A percentile compares a stretch with the other conserved stretches of the same genome.
Evolutionary conservation across 352 stramenopile genomes (phyloP).

Genomic region (Globisporangium paddicum): DNA sequence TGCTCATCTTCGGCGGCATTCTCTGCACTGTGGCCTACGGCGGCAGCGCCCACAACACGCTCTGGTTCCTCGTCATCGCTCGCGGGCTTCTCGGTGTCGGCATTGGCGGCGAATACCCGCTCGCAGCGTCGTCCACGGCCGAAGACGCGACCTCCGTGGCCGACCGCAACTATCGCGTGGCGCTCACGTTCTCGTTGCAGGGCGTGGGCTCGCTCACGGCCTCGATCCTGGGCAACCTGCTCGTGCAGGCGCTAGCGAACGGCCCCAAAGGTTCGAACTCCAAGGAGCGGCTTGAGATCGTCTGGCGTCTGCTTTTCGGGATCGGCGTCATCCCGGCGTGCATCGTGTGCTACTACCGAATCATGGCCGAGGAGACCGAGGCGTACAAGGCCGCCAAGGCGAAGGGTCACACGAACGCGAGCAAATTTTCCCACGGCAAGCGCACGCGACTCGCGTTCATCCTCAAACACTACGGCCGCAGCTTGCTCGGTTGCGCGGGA

Average conservation of each 20-base stretch:
- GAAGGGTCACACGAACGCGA: background rate
- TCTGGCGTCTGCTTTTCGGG: slow-evolving; percentile 64
- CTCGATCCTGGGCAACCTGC: slow-evolving; percentile 56
- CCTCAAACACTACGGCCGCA: slow-evolving; percentile 37
- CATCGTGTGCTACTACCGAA: slow-evolving; percentile 64
- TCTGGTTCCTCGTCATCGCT: slow-evolving; percentile 61
- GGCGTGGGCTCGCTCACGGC: slow-evolving; percentile 48
- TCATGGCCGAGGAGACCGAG: slow-evolving; percentile 58
- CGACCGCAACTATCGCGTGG: slow-evolving; percentile 45
- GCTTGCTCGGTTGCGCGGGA: slow-evolving; percentile 60
- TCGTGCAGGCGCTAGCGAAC: slow-evolving; percentile 40
- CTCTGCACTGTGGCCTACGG: slow-evolving; percentile 52
- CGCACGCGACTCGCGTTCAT: slow-evolving; percentile 32
- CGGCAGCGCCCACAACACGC: slow-evolving; percentile 26
- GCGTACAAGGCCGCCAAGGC: slow-evolving; percentile 28
- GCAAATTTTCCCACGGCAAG: background rate
- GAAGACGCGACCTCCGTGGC: slow-evolving; percentile 46
- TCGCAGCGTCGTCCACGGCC: slow-evolving; percentile 41
- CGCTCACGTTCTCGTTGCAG: slow-evolving; percentile 60
- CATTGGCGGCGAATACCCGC: slow-evolving; percentile 47
- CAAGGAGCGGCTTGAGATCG: slow-evolving; percentile 37
- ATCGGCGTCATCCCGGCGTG: slow-evolving; percentile 52
- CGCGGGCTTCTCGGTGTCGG: slow-evolving; percentile 60
- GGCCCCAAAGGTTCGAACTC: slow-evolving; percentile 33
- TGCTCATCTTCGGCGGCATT: slow-evolving; percentile 45